Conservation (phyloP, 2,329 filamentous ascomycete species). For the Cercospora sp. region DNA sequence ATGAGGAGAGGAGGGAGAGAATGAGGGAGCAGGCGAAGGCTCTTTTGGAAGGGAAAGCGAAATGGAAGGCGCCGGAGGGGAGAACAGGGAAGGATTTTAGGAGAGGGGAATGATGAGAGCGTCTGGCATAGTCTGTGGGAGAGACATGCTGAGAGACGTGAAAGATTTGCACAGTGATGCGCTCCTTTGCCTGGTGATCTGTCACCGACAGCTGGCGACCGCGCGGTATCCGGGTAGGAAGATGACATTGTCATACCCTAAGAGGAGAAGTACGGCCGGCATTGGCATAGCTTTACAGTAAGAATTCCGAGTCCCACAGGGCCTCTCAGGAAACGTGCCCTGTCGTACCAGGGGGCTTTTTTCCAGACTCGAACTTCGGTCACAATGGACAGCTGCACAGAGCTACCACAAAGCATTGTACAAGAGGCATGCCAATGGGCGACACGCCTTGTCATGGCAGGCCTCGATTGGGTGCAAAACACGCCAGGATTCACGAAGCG, state of each 20-base stretch:
- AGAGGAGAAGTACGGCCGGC: neutral
- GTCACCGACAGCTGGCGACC: neutral
- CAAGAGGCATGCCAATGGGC: neutral
- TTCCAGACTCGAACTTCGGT: neutral
- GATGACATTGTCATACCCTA: neutral
- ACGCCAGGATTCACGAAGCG: neutral
- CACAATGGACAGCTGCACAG: neutral
- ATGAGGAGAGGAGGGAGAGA: constrained; percentile 44
- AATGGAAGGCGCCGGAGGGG: constrained; percentile 51
- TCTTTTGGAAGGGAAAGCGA: constrained; percentile 60
- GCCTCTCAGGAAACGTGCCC: neutral
- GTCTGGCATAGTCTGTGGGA: neutral
- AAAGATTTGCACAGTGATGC: neutral
- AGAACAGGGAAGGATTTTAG: neutral
- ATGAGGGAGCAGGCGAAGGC: constrained; percentile 63
- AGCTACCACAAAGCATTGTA: neutral
- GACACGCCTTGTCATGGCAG: neutral
- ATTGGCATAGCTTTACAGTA: neutral
- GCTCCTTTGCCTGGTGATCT: neutral
- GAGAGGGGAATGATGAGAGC: constrained; percentile 1
- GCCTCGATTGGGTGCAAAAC: neutral
- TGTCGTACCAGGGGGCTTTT: neutral
- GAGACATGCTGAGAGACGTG: neutral
- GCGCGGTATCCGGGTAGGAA: neutral
- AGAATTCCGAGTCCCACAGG: neutral